Evolutionary conservation across 2,329 filamentous ascomycete genomes (phyloP).

Genomic region (Raffaelea arxii): DNA sequence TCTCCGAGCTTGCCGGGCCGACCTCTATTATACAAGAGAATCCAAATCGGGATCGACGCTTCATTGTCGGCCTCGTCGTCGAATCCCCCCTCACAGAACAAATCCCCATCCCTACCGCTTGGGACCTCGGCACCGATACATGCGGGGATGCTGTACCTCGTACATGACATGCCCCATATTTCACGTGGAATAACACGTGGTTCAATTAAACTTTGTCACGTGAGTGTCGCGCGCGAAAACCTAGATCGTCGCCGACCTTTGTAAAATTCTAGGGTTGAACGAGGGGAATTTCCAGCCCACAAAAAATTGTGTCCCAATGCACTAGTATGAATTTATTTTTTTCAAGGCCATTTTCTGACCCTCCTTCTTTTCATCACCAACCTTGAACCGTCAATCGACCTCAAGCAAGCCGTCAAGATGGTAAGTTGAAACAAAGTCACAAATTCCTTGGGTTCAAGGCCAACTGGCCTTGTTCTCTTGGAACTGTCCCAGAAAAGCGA

Average conservation of each 20-base stretch:
- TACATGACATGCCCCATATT: not conserved
- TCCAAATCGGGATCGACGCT: too few species aligned
- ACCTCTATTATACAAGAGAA: too few species aligned
- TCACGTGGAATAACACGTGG: conserved; percentile 5
- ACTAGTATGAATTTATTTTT: conserved; percentile 14
- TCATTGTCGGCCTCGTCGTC: too few species aligned
- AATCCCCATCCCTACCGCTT: too few species aligned
- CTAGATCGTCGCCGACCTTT: not conserved
- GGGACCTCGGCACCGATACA: conserved; percentile 10
- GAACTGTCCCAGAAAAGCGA: not conserved
- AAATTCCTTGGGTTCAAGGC: too few species aligned
- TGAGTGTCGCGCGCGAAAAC: too few species aligned
- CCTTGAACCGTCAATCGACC: conserved; percentile 23
- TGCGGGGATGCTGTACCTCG: too few species aligned
- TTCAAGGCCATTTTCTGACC: conserved; percentile 10
- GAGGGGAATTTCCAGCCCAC: conserved; percentile 28
- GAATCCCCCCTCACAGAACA: too few species aligned
- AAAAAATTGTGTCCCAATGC: conserved; percentile 19
- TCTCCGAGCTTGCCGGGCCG: too few species aligned
- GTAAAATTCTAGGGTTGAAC: conserved; percentile 20
- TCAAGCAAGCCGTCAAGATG: conserved; percentile 52
- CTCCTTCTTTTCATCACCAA: conserved; percentile 19
- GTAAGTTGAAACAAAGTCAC: conserved; percentile 42
- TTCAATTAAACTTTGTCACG: too few species aligned
- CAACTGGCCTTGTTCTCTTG: conserved; percentile 17